Base-by-base conservation (phyloP, 169 alveolate species). In the Cryptosporidium parvum region DNA sequence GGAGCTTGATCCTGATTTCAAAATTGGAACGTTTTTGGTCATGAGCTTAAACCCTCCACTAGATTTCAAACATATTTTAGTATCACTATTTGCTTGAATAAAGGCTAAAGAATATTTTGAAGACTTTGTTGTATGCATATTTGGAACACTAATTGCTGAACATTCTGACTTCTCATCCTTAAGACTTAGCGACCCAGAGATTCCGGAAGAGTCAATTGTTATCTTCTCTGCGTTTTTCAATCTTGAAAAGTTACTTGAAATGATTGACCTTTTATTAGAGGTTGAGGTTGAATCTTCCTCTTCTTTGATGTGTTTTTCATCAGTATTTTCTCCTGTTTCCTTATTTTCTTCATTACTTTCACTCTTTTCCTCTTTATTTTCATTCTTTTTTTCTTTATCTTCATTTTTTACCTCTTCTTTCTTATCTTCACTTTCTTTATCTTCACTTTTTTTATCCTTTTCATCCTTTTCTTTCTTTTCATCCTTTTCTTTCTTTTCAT, bases 31-130 rank as follows among this genome's bases (percentile, higher is more conserved):
- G 14, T 21, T 45, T 31, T 65, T 65, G n/a, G 68, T 45, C 16
- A 80, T 21, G 9, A 37, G n/a, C 21, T 80, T 31, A 62, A 80
- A 80, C 31, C 89, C 89, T 35, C 89, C 89, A 39, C 67, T 31
- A 3, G 89, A 26, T 14, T 59, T 80, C n/a, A 80, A 23, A 18
- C 89, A 80, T 12, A 65, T 45, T 39, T 65, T 65, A 18, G 89
- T 59, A 37, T 62, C 80, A 62, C 69, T 80, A 21, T 61, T 62
- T 42, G 89, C 75, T 21, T 58, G 67, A 80, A 80, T 80, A 62
- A 80, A 80, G 18, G 89, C 89, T 52, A 80, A 65, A n/a, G 89
- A 80, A 31, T 80, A 80, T 39, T 39, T 42, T 14, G 61, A 18
- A 21, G 80, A 61, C 29, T 80, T 80, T 16, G 69, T 33, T 39